Base-by-base conservation (phyloP, 345 rosid genomes). In the Rubroshorea leprosula region DNA sequence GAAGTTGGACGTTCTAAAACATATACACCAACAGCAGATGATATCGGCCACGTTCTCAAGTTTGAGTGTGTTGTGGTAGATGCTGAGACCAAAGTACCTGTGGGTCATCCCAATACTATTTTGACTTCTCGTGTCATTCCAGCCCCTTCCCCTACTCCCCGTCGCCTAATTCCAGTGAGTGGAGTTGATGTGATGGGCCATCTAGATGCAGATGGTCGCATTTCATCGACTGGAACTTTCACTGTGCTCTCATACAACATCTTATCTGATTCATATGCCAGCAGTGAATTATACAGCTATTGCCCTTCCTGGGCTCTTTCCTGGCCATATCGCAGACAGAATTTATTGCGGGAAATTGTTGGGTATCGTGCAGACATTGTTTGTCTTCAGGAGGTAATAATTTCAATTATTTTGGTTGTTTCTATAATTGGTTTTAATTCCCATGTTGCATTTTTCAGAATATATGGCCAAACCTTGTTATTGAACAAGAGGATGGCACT, bases 301-400 rank as follows among this genome's bases (percentile, higher is more conserved):
- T 93, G 99, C 62, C 99, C 99, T 57, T 73, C 97, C 18, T 93
- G 99, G 97, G 95, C 99, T 63, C 95, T 93, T 64, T 78, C 99
- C 9, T 93, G 99, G 99, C 81, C 91, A 26, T 93, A 93, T 64
- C 94, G 99, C 55, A 77, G 90, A 52, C 99, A 93, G 68, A 93
- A 93, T 76, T 68, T 93, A 63, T 71, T 93, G 26, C 76, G 96
- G 66, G 99, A 93, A 69, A 85, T 93, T 56, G 88, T 93, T 57
- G 92, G 89, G 52, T 93, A 93, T 48, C 80, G 86, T 57, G 99
- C 97, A 12, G 97, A 93, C 76, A 78, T 93, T 67, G 94, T 93
- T 64, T 93, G 99, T 66, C 25, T 57, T 47, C 58, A 47, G 52
- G 22, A 24, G 8, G 13, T 60, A 21, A 7, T 18, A 11, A 1